phyloP scores from a whole-genome alignment of 2,329 filamentous ascomycete genomes.

The Neonectria punicea region DNA sequence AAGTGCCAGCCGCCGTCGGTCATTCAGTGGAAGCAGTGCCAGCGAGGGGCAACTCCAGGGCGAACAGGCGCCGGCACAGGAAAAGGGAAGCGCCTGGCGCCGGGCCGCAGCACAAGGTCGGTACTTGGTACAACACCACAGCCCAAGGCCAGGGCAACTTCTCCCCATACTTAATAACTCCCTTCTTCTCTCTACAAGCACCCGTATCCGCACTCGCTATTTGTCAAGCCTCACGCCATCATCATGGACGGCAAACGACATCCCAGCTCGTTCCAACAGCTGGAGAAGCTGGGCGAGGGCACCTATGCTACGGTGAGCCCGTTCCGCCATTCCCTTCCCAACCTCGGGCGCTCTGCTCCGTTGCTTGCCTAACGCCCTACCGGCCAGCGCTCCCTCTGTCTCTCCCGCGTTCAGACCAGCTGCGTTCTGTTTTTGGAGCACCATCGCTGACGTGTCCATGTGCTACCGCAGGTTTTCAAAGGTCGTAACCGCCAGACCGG shows the following conservation, averaged over 20 bases:
- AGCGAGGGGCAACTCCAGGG: slow-evolving; percentile 2
- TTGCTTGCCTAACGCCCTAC: not conserved
- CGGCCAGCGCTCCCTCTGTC: not conserved
- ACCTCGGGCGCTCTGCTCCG: not conserved
- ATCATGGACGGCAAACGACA: slow-evolving; percentile 92
- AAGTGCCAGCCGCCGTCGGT: not conserved
- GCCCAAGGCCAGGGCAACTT: slow-evolving; percentile 16
- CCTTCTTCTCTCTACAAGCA: not conserved
- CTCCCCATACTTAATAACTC: slow-evolving; percentile 3
- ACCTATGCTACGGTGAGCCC: slow-evolving; percentile 92
- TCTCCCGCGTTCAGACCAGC: not conserved
- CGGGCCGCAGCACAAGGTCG: not conserved
- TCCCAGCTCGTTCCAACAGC: slow-evolving; percentile 97
- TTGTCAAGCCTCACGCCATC: slow-evolving; percentile 21
- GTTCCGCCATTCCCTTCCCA: not conserved
- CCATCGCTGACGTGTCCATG: slow-evolving; percentile 26
- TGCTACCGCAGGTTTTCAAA: slow-evolving; percentile 83
- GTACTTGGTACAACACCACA: slow-evolving; percentile 1
- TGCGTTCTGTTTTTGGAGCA: not conserved
- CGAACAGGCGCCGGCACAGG: not conserved
- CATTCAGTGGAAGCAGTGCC: not conserved
- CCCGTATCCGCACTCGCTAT: not conserved
- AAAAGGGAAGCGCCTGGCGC: slow-evolving; percentile 1
- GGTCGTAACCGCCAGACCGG: slow-evolving; percentile 97
- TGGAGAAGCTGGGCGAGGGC: slow-evolving; percentile 98